Evolutionary conservation across 768 basidiomycete genomes (phyloP).

Genomic region (Auriscalpium microsporum): DNA sequence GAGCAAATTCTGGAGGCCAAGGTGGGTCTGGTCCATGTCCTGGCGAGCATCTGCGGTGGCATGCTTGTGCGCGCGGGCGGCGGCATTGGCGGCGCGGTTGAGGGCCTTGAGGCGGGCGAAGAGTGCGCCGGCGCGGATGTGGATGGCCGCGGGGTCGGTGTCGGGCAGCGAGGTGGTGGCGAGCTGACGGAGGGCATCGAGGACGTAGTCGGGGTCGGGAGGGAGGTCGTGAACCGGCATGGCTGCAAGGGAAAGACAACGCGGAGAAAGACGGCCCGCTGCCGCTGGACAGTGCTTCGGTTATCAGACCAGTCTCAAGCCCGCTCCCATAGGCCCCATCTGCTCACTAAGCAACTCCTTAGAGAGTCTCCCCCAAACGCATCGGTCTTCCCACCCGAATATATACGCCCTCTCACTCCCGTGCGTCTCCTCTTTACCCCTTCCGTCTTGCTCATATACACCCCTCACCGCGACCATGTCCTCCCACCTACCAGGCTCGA

Average conservation of each 20-base stretch:
- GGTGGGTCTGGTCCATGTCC: constrained; percentile 86
- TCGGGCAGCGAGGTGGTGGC: constrained; percentile 37
- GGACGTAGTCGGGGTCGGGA: constrained; percentile 40
- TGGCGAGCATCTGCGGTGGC: constrained; percentile 67
- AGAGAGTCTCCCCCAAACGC: no score
- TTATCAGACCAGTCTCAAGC: neutral
- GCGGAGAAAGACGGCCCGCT: neutral
- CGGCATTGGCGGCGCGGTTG: constrained; percentile 65
- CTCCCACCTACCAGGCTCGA: constrained; percentile 59
- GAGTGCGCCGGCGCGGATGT: constrained; percentile 65
- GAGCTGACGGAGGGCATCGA: constrained; percentile 57
- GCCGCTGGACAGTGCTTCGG: neutral
- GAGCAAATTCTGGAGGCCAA: constrained; percentile 77
- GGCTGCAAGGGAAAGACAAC: neutral
- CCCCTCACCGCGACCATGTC: constrained; percentile 14
- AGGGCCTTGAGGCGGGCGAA: constrained; percentile 73
- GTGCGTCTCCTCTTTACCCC: constrained; percentile 5
- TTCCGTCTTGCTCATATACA: constrained; percentile 1
- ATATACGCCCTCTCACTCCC: neutral
- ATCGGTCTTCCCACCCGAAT: no score
- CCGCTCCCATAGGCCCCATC: no score
- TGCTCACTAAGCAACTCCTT: no score
- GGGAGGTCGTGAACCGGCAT: constrained; percentile 20
- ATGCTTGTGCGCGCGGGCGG: constrained; percentile 63
- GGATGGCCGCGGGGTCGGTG: constrained; percentile 42